Evolutionary conservation across 306 rosid genomes (phyloP), one percentile per base, ranked within the genome.

Genomic region (Dalbergia oliveri): DNA sequence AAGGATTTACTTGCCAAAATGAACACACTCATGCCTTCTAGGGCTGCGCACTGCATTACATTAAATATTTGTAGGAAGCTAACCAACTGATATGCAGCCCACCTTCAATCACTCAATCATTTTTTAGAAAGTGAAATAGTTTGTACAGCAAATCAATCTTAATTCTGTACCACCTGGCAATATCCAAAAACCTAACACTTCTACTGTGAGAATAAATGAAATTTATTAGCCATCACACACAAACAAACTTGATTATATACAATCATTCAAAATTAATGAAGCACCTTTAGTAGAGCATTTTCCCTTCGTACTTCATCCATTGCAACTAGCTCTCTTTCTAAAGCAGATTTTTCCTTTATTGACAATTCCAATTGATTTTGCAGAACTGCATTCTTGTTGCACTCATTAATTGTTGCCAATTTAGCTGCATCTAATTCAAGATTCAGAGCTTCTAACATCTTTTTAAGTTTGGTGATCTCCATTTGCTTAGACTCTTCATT

Each of bases 351-450:
- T 84, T 89, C 99, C 84, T 93, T 95, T 15, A 74, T 49, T 10
- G 93, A 90, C 81, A 91, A 83, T 57, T 89, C 98, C 82, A 93
- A 71, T 87, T 91, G 99, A 87, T 90, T 93, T 78, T 91, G 92
- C 79, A 95, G 87, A 87, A 90, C 90, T 13, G 92, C 97, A 86
- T 89, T 95, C 89, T 91, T 95, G 88, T 95, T 93, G 87, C 91
- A 95, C 85, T 95, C 99, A 74, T 95, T 93, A 62, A 95, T 91
- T 82, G 96, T 84, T 13, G 94, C 93, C 83, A 93, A 79, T 73
- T 95, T 95, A 11, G 97, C 92, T 11, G 97, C 94, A 81, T 93
- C 99, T 44, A 95, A 83, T 87, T 93, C 96, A 79, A 95, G 93
- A 68, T 83, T 93, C 84, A 86, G 75, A 71, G 99, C 91, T 82